These are phyloP conservation scores for Ogataea pini DNA, from an alignment of 805 yeast genomes.

Conservation along the genomic window DNA sequence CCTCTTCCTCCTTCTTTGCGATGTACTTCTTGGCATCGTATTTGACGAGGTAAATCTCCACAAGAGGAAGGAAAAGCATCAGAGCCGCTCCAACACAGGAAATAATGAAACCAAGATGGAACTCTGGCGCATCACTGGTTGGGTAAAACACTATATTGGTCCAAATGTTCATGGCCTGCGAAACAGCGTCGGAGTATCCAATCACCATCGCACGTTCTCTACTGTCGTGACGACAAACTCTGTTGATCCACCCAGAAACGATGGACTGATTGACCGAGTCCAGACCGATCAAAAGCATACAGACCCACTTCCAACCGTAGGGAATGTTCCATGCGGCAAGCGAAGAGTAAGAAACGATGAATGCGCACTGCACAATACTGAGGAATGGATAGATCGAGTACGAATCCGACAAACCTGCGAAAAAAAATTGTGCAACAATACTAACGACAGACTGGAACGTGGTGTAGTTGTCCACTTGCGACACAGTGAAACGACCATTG, in stretches of 20 bases:
- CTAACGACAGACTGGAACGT: slow-evolving; percentile 43
- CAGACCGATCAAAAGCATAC: slow-evolving; percentile 39
- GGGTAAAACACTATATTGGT: slow-evolving; percentile 47
- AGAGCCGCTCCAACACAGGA: slow-evolving; percentile 38
- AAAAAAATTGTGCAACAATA: slow-evolving; percentile 40
- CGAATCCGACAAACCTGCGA: slow-evolving; percentile 41
- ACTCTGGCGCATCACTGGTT: slow-evolving; percentile 41
- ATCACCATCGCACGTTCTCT: slow-evolving; percentile 65
- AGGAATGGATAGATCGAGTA: slow-evolving; percentile 40
- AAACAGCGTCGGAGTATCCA: slow-evolving; percentile 39
- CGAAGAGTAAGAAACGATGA: slow-evolving; percentile 40
- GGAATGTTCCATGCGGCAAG: slow-evolving; percentile 45
- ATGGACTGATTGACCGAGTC: slow-evolving; percentile 40
- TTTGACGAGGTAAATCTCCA: slow-evolving; percentile 30
- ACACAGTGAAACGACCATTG: slow-evolving; percentile 31
- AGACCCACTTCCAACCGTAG: slow-evolving; percentile 41
- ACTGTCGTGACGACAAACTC: slow-evolving; percentile 48
- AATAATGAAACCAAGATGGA: slow-evolving; percentile 40
- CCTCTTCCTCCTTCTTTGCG: slow-evolving; percentile 18
- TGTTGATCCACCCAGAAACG: slow-evolving; percentile 44
- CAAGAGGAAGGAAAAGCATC: slow-evolving; percentile 39
- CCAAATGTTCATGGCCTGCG: slow-evolving; percentile 48
- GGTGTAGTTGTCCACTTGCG: slow-evolving; percentile 43
- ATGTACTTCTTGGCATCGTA: slow-evolving; percentile 27
- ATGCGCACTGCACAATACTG: slow-evolving; percentile 33